Base-by-base conservation (phyloP, 768 basidiomycete species). In the Gloeostereum incarnatum region DNA sequence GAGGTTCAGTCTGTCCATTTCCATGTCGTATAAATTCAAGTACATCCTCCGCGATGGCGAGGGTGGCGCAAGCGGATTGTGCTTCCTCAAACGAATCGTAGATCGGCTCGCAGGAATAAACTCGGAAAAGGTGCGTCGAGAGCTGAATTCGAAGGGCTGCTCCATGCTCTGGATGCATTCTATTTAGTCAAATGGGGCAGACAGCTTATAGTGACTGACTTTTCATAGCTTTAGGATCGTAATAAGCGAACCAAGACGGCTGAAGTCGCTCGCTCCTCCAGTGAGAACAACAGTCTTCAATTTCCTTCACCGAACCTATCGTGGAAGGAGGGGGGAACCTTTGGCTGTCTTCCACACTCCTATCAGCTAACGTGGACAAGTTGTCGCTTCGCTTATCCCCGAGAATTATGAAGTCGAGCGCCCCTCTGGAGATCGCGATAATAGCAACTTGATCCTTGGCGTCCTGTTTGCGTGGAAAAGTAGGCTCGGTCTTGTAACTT, bases 341-440 rank as follows among this genome's bases (percentile, higher is more conserved):
- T n/a, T n/a, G n/a, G n/a, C n/a, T n/a, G n/a, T n/a, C n/a, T n/a
- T n/a, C n/a, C n/a, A n/a, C n/a, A n/a, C n/a, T n/a, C n/a, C n/a
- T 16, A 18, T 13, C 22, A 16, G 36, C 10, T 18, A 25, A 33
- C 14, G 53, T 27, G 61, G 51, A 10, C 57, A 5, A 61, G 51
- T 4, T 56, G 50, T 5, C 56, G 58, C 26, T 65, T 62, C 67
- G 3, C 72, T 71, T 1, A 55, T 48, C 5, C n/a, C n/a, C n/a
- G n/a, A n/a, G n/a, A n/a, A 52, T 37, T 33, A 81, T 71, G 47
- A 82, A 82, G 14, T 78, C 69, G 22, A 81, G 50, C 1, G 69
- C 80, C 14, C 75, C 77, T 61, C 72, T 68, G 5, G 75, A 63
- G 17, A 81, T 57, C 3, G 81, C 81, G 11, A 73, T 52, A 11